These are phyloP conservation scores for Aphanocladium album DNA, from an alignment of 2,329 filamentous ascomycete species.

Conservation along the genomic window DNA sequence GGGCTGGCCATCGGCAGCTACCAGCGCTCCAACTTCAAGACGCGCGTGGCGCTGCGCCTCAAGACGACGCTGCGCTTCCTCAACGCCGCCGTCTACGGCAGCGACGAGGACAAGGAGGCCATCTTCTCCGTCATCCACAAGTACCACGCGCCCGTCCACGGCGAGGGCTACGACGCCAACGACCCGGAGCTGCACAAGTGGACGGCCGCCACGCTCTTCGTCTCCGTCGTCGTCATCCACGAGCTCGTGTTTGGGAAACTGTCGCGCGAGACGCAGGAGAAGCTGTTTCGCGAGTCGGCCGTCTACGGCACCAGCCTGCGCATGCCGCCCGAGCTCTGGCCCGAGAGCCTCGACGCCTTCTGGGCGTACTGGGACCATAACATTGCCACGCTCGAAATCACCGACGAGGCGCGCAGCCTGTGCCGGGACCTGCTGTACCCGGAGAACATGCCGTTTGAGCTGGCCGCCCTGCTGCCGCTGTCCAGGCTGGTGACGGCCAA, in stretches of 20 bases:
- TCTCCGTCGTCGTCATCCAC: conserved; percentile 29
- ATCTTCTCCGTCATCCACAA: conserved; percentile 32
- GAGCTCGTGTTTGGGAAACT: conserved; percentile 31
- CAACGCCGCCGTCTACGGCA: conserved; percentile 34
- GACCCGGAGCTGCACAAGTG: conserved; percentile 34
- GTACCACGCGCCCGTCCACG: conserved; percentile 29
- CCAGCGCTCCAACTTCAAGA: conserved; percentile 34
- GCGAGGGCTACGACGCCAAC: conserved; percentile 29
- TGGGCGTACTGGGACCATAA: conserved; percentile 36
- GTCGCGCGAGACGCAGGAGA: conserved; percentile 21
- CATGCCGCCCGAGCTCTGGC: conserved; percentile 32
- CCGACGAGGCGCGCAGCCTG: conserved; percentile 24
- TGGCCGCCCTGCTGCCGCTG: conserved; percentile 19
- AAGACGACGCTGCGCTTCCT: conserved; percentile 34
- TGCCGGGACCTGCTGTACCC: conserved; percentile 22
- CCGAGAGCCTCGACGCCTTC: conserved; percentile 28
- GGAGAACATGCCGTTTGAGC: conserved; percentile 18
- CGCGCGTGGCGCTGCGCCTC: conserved; percentile 30
- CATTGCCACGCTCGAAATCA: conserved; percentile 28
- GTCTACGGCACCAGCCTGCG: conserved; percentile 26
- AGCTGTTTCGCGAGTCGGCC: conserved; percentile 23
- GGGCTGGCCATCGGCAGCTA: conserved; percentile 32
- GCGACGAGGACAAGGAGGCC: conserved; percentile 25
- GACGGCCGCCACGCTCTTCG: conserved; percentile 37
- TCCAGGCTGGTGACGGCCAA: conserved; percentile 17